Conservation (phyloP, 2,329 filamentous ascomycete genomes). For the Bisporella sp. region DNA sequence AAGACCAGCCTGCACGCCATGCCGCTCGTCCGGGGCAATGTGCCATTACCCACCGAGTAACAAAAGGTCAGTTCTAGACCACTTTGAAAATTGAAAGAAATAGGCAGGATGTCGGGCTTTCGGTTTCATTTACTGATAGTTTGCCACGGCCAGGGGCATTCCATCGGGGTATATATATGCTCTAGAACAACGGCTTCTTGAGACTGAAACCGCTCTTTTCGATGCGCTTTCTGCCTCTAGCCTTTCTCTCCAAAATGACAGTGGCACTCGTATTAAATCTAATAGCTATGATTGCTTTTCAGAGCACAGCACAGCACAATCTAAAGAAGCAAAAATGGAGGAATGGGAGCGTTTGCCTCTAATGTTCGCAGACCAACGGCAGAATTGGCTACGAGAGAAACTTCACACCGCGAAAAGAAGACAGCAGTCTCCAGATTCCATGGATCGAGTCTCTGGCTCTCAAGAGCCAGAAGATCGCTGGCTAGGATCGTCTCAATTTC, state of each 20-base stretch:
- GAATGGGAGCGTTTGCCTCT: neutral
- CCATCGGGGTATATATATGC: neutral
- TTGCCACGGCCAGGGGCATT: neutral
- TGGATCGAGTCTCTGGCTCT: too few species aligned
- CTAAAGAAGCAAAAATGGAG: neutral
- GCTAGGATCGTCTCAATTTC: too few species aligned
- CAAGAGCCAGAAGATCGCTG: too few species aligned
- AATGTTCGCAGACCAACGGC: neutral
- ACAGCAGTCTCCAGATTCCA: neutral
- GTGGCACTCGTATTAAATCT: neutral
- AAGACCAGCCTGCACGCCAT: neutral
- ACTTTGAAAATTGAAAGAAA: neutral
- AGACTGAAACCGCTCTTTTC: neutral
- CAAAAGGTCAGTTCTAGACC: neutral
- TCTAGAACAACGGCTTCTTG: neutral
- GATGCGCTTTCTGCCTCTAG: too few species aligned
- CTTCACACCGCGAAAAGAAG: neutral
- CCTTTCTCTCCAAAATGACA: neutral
- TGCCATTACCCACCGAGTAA: neutral
- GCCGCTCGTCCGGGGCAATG: neutral
- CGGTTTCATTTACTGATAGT: neutral
- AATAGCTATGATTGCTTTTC: neutral
- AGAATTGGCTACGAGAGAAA: neutral
- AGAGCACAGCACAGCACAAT: neutral
- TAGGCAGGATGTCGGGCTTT: neutral